Percentiles rank a stretch among this genome's conserved stretches.
Conservation (phyloP, 2,329 filamentous ascomycete genomes). For the Apiospora malaysiana region DNA sequence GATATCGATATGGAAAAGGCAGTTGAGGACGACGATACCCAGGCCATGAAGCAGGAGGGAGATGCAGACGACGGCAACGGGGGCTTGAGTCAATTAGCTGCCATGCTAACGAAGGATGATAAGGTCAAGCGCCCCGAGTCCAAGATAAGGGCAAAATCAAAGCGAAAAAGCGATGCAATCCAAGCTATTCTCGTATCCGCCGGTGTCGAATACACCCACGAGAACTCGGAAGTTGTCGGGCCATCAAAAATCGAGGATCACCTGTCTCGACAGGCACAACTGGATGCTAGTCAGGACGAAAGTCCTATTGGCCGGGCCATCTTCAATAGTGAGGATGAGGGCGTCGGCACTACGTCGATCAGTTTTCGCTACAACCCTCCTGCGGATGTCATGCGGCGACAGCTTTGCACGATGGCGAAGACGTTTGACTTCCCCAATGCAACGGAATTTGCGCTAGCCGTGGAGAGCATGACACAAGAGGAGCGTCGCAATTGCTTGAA, state of each 20-base stretch:
- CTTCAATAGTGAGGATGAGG: slow-evolving; percentile 50
- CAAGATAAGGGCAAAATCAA: slow-evolving; percentile 41
- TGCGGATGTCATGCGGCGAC: slow-evolving; percentile 73
- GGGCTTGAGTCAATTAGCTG: slow-evolving; percentile 75
- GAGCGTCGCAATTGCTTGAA: slow-evolving; percentile 80
- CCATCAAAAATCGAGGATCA: slow-evolving; percentile 89
- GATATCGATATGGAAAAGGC: slow-evolving; percentile 74
- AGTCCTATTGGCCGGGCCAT: slow-evolving; percentile 63
- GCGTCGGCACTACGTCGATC: slow-evolving; percentile 29
- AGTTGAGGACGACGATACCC: slow-evolving; percentile 54
- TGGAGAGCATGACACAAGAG: slow-evolving; percentile 89
- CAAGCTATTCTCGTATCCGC: slow-evolving; percentile 87
- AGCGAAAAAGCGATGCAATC: slow-evolving; percentile 71
- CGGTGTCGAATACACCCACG: slow-evolving; percentile 93
- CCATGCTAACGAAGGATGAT: slow-evolving; percentile 55
- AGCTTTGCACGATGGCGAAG: slow-evolving; percentile 90
- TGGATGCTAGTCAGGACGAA: slow-evolving; percentile 52
- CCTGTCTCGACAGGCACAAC: slow-evolving; percentile 77
- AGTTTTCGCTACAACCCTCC: slow-evolving; percentile 73
- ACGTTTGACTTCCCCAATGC: slow-evolving; percentile 77
- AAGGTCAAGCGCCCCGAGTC: slow-evolving; percentile 48
- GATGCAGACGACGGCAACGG: slow-evolving; percentile 64
- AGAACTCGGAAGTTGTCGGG: slow-evolving; percentile 94
- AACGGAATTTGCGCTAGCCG: slow-evolving; percentile 85
- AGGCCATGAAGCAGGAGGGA: slow-evolving; percentile 52